Base-by-base conservation (phyloP, 176 grass and related monocot genomes). In the Eremochloa ophiuroides region DNA sequence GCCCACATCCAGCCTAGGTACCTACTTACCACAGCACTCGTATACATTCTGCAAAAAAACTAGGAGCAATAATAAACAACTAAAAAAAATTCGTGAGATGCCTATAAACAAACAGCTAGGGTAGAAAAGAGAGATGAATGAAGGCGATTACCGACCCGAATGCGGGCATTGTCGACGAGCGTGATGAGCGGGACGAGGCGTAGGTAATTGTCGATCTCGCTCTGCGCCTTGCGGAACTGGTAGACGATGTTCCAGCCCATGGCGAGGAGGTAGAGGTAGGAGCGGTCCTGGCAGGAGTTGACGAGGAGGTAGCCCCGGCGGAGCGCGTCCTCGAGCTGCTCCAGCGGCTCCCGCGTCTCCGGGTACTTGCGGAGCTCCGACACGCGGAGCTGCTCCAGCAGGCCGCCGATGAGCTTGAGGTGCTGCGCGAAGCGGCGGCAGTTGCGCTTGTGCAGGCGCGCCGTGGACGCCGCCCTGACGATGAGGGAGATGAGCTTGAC, bases 171-270 rank as follows among this genome's bases (percentile, higher is more conserved):
- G 75, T 98, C 95, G 51, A 95, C 96, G 47, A 99, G 96, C 12
- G 88, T 93, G 80, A 99, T 89, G 83, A 99, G 91, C 27, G 96
- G 96, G 38, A 99, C 93, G 59, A 99, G 88, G 43, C 84, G 77
- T 20, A 99, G 85, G 69, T 99, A 95, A 35, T 92, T 89, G 68
- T 99, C 96, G 69, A 99, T 99, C 91, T 99, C 96, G 70, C 8
- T 88, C 93, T 99, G 93, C 43, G 82, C 96, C 79, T 84, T 93
- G 16, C 84, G 85, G 80, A 99, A 99, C 62, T 89, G 93, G 78
- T 93, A 95, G 29, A 93, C 91, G 42, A 99, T 90, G 80, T 88
- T 99, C 96, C 96, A 99, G 0, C 93, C 96, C 91, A 93, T 99
- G 53, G 90, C 84, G 58, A 99, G 73, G 78, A 95, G 90, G 75